Conservation (phyloP, 2,329 filamentous ascomycete species). For the Claviceps pazoutovae region DNA sequence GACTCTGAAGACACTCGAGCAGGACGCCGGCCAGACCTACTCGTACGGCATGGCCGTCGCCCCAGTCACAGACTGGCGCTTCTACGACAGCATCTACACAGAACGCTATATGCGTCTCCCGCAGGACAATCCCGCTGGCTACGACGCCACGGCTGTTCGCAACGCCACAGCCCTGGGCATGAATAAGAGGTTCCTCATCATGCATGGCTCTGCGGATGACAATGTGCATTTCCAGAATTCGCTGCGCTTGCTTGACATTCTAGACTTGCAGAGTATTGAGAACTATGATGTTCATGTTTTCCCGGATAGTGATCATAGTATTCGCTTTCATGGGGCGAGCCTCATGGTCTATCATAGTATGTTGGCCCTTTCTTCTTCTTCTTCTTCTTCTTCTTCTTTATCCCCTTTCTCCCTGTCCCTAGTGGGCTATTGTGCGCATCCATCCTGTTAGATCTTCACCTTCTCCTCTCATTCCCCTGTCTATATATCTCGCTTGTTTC, state of each 20-base stretch:
- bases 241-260: constrained; percentile 68
- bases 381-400: neutral
- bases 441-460: too few species aligned
- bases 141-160: constrained; percentile 57
- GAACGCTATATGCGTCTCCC: constrained; percentile 97
- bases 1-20: constrained; percentile 87
- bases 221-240: constrained; percentile 98
- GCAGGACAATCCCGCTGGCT: constrained; percentile 65
- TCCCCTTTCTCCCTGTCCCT: neutral
- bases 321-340: constrained; percentile 89
- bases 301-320: constrained; percentile 89
- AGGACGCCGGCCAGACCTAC: constrained; percentile 79
- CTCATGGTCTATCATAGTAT: constrained; percentile 83
- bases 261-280: constrained; percentile 67
- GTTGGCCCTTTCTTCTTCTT: constrained; percentile 17
- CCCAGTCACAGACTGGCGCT: constrained; percentile 95
- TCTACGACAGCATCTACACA: constrained; percentile 88
- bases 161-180: constrained; percentile 59
- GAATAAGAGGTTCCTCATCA: constrained; percentile 80
- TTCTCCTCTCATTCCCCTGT: neutral
- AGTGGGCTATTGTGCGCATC: too few species aligned
- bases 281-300: constrained; percentile 98
- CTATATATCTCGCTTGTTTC: neutral
- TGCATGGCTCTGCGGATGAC: constrained; percentile 94
- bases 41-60: constrained; percentile 96